Conservation (phyloP, 2,329 filamentous ascomycete species). For the Arachnomyces sp. region DNA sequence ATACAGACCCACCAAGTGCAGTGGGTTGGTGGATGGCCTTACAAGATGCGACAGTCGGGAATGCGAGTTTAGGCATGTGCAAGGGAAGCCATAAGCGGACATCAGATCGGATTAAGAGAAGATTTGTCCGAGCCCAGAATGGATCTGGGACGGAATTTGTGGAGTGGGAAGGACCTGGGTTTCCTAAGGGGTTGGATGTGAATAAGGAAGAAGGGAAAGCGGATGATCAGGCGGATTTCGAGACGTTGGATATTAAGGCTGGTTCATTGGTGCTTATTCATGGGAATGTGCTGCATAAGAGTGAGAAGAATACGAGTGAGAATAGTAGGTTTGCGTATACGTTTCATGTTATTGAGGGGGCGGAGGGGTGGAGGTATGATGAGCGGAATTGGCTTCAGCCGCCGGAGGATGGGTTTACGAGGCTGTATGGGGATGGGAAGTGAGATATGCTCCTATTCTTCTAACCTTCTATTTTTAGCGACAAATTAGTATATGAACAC, state of each 20-base stretch:
- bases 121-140: slow-evolving; percentile 61
- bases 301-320: slow-evolving; percentile 78
- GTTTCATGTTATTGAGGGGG: slow-evolving; percentile 90
- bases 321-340: slow-evolving; percentile 94
- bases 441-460: too few relatives aligned
- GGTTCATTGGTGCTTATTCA: slow-evolving; percentile 90
- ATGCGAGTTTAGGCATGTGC: slow-evolving; percentile 83
- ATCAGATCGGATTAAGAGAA: slow-evolving; percentile 50
- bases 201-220: slow-evolving; percentile 23
- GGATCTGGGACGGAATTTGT: slow-evolving; percentile 62
- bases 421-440: slow-evolving; percentile 38
- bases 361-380: slow-evolving; percentile 63
- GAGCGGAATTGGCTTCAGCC: slow-evolving; percentile 89
- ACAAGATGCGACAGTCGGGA: slow-evolving; percentile 78
- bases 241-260: slow-evolving; percentile 79
- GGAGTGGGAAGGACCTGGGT: slow-evolving; percentile 57
- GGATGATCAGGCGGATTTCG: slow-evolving; percentile 53
- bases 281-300: slow-evolving; percentile 92
- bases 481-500: too few relatives aligned
- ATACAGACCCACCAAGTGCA: slow-evolving; percentile 79
- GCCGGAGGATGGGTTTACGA: slow-evolving; percentile 69
- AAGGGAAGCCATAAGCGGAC: slow-evolving; percentile 72
- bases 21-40: slow-evolving; percentile 97
- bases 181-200: slow-evolving; percentile 50
- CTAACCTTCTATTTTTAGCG: too few relatives aligned